Conservation (phyloP, 345 rosid genomes). For the Gossypium herbaceum region DNA sequence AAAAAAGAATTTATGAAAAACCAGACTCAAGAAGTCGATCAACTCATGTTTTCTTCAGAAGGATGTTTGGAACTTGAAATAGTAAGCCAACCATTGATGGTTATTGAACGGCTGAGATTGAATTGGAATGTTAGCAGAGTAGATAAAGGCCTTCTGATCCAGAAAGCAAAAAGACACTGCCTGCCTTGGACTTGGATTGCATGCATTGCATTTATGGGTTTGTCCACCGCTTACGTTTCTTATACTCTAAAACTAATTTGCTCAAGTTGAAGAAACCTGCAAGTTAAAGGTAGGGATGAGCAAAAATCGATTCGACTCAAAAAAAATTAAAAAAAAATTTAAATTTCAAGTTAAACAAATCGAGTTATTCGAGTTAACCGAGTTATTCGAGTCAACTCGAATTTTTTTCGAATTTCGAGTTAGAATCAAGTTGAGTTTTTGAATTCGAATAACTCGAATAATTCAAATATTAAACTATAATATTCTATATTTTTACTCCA, state of each 20-base stretch:
- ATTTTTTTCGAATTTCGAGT: too few relatives aligned
- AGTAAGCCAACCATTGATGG: not conserved
- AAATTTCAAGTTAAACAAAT: too few relatives aligned
- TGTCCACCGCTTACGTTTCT: not conserved
- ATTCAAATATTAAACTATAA: too few relatives aligned
- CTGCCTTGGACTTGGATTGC: not conserved
- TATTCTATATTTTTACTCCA: too few relatives aligned
- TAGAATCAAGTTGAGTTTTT: too few relatives aligned
- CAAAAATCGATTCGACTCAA: too few relatives aligned
- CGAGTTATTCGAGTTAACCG: too few relatives aligned
- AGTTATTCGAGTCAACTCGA: too few relatives aligned
- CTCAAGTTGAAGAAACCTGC: not conserved
- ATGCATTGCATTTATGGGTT: conserved; percentile 9
- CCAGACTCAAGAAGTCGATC: not conserved
- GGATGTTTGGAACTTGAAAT: not conserved
- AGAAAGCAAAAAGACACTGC: not conserved
- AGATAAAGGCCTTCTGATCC: not conserved
- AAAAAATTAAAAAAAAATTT: too few relatives aligned
- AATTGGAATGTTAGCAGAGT: not conserved
- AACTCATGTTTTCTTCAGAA: too few relatives aligned
- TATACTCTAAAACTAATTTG: not conserved
- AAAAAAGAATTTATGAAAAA: too few relatives aligned
- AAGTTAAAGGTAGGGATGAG: not conserved
- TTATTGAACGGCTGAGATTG: not conserved
- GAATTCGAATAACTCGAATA: too few relatives aligned